Evolutionary conservation across 176 grass and related monocot genomes (phyloP), one percentile per base, ranked within the genome.

Genomic region (Aegilops umbellulata): DNA sequence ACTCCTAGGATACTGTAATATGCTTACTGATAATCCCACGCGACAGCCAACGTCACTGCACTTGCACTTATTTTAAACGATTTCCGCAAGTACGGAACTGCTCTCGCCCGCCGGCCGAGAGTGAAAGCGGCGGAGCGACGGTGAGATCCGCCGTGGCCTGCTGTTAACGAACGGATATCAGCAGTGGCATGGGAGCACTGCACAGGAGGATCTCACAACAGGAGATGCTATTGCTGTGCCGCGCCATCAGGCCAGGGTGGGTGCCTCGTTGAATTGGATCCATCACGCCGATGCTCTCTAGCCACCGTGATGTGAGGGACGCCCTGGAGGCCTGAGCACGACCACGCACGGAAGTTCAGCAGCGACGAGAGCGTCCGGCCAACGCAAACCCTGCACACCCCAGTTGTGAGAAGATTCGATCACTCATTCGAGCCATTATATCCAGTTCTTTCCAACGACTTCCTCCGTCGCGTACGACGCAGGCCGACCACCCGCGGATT

Each of bases 401-500:
- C 9, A 17, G 19, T 31, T 19, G 27, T 15, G 17, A 8, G 15
- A 17, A 20, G 55, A 58, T 58, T 58, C 55, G 19, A 9, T 58
- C 55, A 9, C 22, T 58, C 7, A 22, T 58, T 58, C 19, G 55
- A 58, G 55, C 2, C 55, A 58, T 58, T 58, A 58, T 58, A 58
- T 8, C 55, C 55, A 22, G 19, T 58, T 58, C 17, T 66, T 65
- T 32, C 25, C 7, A 31, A 16, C 8, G 69, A 24, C 42, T 47
- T 27, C 8, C 13, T 16, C 42, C 23, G 49, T 53, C 49, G 2
- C 42, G 27, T 76, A 76, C 25, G 4, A 30, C n/a, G 70, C 71
- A 27, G 46, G 74, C 74, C 74, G 74, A 55, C 74, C 74, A 55
- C 74, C 46, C 32, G 32, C 22, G 78, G 26, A 82, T 51, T 24